These are phyloP conservation scores for Pseudisothecium myosuroides DNA, from an alignment of 225 moss, liverwort and hornwort genomes.

Conservation along the genomic window DNA sequence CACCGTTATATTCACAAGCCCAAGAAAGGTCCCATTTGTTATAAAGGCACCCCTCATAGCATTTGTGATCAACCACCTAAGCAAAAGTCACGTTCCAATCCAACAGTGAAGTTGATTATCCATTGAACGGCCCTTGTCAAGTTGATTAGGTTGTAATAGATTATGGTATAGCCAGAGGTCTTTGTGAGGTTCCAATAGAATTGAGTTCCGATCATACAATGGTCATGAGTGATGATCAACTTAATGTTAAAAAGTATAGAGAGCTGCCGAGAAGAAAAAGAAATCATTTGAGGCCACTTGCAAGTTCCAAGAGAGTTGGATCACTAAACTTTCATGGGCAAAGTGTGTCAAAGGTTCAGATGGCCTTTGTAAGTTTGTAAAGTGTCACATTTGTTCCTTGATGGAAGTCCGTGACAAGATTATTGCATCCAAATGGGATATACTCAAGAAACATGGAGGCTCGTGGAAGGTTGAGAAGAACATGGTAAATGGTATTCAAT, in stretches of 20 bases:
- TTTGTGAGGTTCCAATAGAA: background rate
- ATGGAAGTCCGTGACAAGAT: background rate
- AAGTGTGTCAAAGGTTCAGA: background rate
- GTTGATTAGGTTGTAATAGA: background rate
- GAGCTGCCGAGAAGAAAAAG: background rate
- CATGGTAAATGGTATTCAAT: background rate
- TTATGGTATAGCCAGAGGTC: too few species aligned
- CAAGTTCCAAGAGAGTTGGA: background rate
- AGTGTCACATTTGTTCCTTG: background rate
- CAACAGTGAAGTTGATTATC: background rate
- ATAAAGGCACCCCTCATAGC: background rate
- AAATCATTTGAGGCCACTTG: background rate
- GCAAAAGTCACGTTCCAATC: background rate
- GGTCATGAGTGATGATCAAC: background rate
- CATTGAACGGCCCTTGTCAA: background rate
- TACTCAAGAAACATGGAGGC: background rate
- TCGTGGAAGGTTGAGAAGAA: too few species aligned
- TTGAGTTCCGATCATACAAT: background rate
- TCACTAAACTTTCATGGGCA: accelerated
- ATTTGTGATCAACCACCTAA: background rate
- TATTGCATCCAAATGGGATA: background rate
- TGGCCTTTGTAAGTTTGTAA: background rate
- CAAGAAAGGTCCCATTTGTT: background rate
- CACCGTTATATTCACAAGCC: background rate
- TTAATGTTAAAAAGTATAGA: background rate